Conservation (phyloP, 139 green algal genomes). For the Tetraselmis striata region DNA sequence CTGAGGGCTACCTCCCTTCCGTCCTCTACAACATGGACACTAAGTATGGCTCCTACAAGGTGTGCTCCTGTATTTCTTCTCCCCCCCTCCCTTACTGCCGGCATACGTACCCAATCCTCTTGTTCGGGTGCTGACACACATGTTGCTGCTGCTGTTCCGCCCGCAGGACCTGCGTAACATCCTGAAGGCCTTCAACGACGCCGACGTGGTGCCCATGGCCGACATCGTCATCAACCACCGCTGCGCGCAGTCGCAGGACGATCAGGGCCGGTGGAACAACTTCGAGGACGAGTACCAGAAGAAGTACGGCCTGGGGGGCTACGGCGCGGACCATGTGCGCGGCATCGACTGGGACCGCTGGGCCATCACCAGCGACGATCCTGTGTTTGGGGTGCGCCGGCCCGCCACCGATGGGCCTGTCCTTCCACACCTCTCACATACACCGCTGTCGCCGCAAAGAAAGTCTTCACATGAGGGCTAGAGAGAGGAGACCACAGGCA, state of each 20-base stretch:
- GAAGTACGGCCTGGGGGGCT: not conserved
- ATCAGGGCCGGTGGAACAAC: conserved; percentile 59
- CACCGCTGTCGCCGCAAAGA: too few relatives aligned
- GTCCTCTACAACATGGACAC: conserved; percentile 20
- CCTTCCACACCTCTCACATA: too few relatives aligned
- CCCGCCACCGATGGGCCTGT: too few relatives aligned
- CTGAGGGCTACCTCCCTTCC: conserved; percentile 34
- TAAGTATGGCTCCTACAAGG: conserved; percentile 16
- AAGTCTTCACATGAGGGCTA: too few relatives aligned
- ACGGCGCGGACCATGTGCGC: conserved; percentile 19
- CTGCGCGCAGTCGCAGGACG: conserved; percentile 58
- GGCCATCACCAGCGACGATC: conserved; percentile 76
- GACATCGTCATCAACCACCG: conserved; percentile 59
- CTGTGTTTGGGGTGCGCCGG: conserved; percentile 34
- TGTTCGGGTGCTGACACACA: too few relatives aligned
- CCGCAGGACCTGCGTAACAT: conserved; percentile 17
- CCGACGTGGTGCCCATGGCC: conserved; percentile 26
- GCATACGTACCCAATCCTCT: too few relatives aligned
- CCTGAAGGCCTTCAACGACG: conserved; percentile 20
- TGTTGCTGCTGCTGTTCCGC: too few relatives aligned
- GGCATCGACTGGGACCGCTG: conserved; percentile 69
- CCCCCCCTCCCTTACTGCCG: too few relatives aligned
- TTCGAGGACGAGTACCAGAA: conserved; percentile 22
- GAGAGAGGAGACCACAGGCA: too few relatives aligned
- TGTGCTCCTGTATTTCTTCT: too few relatives aligned